These are phyloP conservation scores for Tetrapisispora arboricola DNA, from an alignment of 805 yeast genomes.

Conservation along the genomic window DNA sequence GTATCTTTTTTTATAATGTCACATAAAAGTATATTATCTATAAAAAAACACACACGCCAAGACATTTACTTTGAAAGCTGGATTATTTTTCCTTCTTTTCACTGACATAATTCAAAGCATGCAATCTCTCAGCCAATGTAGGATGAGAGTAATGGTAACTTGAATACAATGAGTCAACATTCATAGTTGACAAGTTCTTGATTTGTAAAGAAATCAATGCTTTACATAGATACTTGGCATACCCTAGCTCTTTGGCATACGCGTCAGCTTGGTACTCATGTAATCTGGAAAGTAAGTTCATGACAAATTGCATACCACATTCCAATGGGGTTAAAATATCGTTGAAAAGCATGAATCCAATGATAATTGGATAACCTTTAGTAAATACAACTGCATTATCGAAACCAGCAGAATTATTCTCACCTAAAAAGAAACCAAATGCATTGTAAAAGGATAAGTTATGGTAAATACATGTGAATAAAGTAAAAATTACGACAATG, in stretches of 20 bases:
- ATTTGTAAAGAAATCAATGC: constrained; percentile 69
- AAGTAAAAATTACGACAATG: constrained; percentile 51
- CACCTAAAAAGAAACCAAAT: constrained; percentile 53
- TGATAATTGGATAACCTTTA: constrained; percentile 54
- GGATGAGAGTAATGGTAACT: constrained; percentile 91
- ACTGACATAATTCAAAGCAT: constrained; percentile 47
- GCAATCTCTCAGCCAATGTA: constrained; percentile 76
- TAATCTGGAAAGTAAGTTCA: constrained; percentile 67
- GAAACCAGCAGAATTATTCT: background rate
- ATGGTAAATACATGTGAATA: constrained; percentile 71
- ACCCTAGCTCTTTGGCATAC: constrained; percentile 69
- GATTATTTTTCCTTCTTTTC: constrained; percentile 19
- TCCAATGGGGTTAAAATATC: constrained; percentile 75
- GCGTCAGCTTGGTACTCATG: constrained; percentile 92
- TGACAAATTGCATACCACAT: constrained; percentile 51
- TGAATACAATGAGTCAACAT: constrained; percentile 83
- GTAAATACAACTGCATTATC: constrained; percentile 17
- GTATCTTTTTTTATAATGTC: too few relatives aligned
- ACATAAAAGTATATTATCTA: too few relatives aligned
- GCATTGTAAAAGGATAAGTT: constrained; percentile 69
- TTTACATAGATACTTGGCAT: constrained; percentile 52
- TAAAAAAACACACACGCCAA: too few relatives aligned
- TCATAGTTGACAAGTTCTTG: constrained; percentile 76
- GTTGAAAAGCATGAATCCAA: constrained; percentile 73
- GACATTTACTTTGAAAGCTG: background rate